Percentiles rank a stretch among this genome's conserved stretches.
Conservation (phyloP, 352 stramenopile species). For the Globisporangium mamillatum region DNA sequence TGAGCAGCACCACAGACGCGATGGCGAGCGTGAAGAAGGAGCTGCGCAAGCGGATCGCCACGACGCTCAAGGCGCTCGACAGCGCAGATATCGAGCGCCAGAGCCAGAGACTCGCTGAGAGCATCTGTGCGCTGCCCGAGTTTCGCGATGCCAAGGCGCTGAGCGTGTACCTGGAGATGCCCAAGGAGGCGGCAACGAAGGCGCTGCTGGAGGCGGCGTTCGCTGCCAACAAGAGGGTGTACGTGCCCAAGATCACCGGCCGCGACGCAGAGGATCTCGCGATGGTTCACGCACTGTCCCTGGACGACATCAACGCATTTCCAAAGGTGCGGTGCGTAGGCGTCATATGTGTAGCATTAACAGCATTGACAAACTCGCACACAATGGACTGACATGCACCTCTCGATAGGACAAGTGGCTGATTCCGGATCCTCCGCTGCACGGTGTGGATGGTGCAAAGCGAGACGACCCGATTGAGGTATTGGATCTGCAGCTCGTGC, state of each 20-base stretch:
- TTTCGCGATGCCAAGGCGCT: slow-evolving; percentile 42
- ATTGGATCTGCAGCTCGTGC: slow-evolving; percentile 69
- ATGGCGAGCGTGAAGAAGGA: slow-evolving; percentile 46
- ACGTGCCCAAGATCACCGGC: slow-evolving; percentile 87
- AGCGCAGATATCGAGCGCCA: slow-evolving; percentile 45
- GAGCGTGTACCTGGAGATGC: slow-evolving; percentile 87
- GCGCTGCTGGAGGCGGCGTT: slow-evolving; percentile 58
- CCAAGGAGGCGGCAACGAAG: slow-evolving; percentile 65
- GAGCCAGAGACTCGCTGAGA: slow-evolving; percentile 43
- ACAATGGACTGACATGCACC: no score
- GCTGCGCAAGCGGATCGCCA: slow-evolving; percentile 56
- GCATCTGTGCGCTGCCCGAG: slow-evolving; percentile 48
- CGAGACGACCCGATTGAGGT: slow-evolving; percentile 45
- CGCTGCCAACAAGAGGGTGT: slow-evolving; percentile 65
- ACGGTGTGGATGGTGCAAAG: slow-evolving; percentile 15
- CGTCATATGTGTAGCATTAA: no score
- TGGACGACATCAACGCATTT: slow-evolving; percentile 73
- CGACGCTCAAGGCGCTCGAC: slow-evolving; percentile 36
- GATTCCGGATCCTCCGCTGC: slow-evolving; percentile 74
- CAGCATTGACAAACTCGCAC: no score
- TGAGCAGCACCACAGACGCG: slow-evolving; percentile 10
- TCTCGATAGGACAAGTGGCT: slow-evolving; percentile 78
- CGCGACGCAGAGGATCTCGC: slow-evolving; percentile 59
- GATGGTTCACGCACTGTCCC: slow-evolving; percentile 68
- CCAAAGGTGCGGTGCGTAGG: slow-evolving; percentile 49